phyloP scores from a whole-genome alignment of 1,139 yeast species.

The Groenewaldozyma sp. region DNA sequence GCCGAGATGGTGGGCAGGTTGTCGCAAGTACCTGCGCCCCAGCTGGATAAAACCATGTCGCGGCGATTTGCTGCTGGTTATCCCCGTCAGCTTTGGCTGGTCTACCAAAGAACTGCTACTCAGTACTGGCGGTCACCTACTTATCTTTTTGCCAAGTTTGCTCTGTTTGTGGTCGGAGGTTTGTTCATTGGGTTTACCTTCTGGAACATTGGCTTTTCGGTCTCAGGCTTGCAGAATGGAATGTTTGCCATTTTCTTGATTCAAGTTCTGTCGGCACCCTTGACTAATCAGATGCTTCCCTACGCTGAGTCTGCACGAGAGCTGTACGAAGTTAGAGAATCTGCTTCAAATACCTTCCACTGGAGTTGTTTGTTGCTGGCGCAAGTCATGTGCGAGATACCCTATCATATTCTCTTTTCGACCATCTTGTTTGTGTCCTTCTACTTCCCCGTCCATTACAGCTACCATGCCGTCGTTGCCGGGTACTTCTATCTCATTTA shows the following conservation, averaged over 20 bases:
- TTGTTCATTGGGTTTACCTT: constrained; percentile 46
- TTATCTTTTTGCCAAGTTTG: constrained; percentile 37
- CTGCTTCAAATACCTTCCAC: constrained; percentile 53
- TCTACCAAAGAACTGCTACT: constrained; percentile 29
- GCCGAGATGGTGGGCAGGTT: constrained; percentile 28
- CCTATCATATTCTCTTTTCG: constrained; percentile 30
- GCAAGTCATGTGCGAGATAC: constrained; percentile 35
- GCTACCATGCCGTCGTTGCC: constrained; percentile 33
- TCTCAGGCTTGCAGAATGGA: constrained; percentile 28
- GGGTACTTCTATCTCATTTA: constrained; percentile 39
- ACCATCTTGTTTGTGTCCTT: constrained; percentile 26
- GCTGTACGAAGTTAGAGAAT: constrained; percentile 53
- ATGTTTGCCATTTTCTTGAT: constrained; percentile 46
- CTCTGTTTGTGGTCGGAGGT: constrained; percentile 41
- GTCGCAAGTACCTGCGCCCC: constrained; percentile 18
- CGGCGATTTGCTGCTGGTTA: constrained; percentile 27
- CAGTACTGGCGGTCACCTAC: constrained; percentile 40
- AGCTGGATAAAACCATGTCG: constrained; percentile 12
- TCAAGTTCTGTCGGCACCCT: constrained; percentile 41
- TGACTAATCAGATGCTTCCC: constrained; percentile 49
- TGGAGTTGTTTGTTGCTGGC: constrained; percentile 40
- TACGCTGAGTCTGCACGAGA: constrained; percentile 39
- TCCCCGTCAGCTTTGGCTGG: constrained; percentile 32
- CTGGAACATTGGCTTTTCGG: constrained; percentile 28
- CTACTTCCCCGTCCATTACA: constrained; percentile 37